Conservation (phyloP, 2,329 filamentous ascomycete species). For the Laburnicola sp. region DNA sequence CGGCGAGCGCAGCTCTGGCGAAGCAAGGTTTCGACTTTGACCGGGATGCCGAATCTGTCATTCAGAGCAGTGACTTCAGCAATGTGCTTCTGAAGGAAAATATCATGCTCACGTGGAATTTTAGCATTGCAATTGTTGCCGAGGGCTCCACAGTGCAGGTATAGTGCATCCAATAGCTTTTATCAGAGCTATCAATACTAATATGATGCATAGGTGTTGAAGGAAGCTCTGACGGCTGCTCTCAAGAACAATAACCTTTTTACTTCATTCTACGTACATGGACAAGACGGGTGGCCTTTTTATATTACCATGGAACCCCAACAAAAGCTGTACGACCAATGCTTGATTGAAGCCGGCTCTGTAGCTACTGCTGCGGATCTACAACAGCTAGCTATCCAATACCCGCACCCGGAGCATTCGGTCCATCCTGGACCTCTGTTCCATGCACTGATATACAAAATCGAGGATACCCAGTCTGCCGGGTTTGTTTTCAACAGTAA, state of each 20-base stretch:
- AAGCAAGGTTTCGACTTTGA: slow-evolving; percentile 5
- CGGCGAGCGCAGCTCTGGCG: not conserved
- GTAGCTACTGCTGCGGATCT: slow-evolving; percentile 1
- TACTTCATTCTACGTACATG: slow-evolving; percentile 2
- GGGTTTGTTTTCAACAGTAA: slow-evolving; percentile 2
- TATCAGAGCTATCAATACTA: too few relatives aligned
- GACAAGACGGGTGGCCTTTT: not conserved
- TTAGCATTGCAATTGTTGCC: slow-evolving; percentile 1
- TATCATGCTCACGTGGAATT: slow-evolving; percentile 4
- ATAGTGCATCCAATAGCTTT: too few relatives aligned
- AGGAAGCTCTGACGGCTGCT: not conserved
- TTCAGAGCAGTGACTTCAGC: slow-evolving; percentile 2
- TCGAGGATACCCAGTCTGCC: slow-evolving; percentile 5
- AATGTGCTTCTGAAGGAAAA: not conserved
- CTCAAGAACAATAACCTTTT: slow-evolving; percentile 1
- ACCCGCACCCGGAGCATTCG: slow-evolving; percentile 1
- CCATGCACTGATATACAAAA: slow-evolving; percentile 2
- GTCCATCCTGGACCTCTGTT: slow-evolving; percentile 2
- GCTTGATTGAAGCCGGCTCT: not conserved
- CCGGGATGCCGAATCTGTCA: slow-evolving; percentile 1
- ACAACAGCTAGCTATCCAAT: not conserved
- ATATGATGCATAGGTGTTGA: not conserved
- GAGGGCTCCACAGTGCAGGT: slow-evolving; percentile 6
- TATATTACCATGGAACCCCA: slow-evolving; percentile 4
- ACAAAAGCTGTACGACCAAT: slow-evolving; percentile 1